A percentile compares a stretch with the other conserved stretches of the same genome.
These are phyloP conservation scores for Populus nigra DNA, from an alignment of 345 rosid species.

Conservation along the genomic window DNA sequence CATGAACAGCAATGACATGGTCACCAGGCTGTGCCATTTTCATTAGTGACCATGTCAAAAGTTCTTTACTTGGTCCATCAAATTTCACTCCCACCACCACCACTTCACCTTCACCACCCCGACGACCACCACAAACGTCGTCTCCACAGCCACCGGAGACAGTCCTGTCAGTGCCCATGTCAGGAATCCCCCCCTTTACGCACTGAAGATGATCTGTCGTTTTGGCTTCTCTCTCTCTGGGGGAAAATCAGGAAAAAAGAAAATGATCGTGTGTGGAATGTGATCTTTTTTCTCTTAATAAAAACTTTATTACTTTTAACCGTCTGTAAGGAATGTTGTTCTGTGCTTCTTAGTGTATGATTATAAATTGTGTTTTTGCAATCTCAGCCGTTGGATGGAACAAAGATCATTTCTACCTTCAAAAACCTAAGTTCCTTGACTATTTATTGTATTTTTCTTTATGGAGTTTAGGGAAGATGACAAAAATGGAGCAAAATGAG, in stretches of 20 bases:
- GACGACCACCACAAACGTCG: slow-evolving; percentile 23
- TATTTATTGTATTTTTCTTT: too few species aligned
- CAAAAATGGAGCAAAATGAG: too few species aligned
- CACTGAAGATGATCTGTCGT: neutral
- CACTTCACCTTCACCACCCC: slow-evolving; percentile 28
- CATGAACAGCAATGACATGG: slow-evolving; percentile 81
- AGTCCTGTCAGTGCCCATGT: neutral
- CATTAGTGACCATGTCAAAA: slow-evolving; percentile 85
- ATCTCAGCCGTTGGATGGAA: neutral
- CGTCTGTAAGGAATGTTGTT: neutral
- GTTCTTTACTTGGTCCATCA: slow-evolving; percentile 64
- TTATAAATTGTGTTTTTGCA: neutral
- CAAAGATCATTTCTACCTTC: too few species aligned
- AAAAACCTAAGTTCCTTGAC: too few species aligned
- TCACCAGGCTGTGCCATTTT: slow-evolving; percentile 80
- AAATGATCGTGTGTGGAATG: neutral
- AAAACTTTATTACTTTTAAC: neutral
- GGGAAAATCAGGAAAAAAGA: neutral
- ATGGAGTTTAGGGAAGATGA: too few species aligned
- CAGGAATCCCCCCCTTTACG: neutral
- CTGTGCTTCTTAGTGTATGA: neutral
- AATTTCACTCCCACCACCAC: slow-evolving; percentile 79
- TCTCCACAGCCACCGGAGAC: neutral
- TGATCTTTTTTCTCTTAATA: neutral
- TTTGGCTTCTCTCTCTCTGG: neutral